These are phyloP conservation scores for Clathrus columnatus DNA, from an alignment of 768 basidiomycete species.

Conservation along the genomic window DNA sequence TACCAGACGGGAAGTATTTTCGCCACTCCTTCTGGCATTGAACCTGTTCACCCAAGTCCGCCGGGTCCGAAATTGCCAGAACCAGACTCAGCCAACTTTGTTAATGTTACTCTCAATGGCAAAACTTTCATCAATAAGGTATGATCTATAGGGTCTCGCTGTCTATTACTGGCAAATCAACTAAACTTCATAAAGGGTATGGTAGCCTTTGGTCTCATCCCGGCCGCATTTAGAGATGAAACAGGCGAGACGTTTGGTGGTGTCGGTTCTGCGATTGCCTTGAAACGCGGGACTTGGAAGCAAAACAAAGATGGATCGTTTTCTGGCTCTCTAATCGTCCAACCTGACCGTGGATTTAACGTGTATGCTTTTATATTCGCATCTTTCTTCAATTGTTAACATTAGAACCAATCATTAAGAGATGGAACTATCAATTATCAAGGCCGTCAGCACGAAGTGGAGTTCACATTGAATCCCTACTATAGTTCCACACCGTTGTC, in stretches of 20 bases:
- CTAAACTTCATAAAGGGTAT: constrained; percentile 31
- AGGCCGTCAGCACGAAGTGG: constrained; percentile 47
- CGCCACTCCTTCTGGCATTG: not conserved
- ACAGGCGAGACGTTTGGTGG: constrained; percentile 55
- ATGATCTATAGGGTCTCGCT: not conserved
- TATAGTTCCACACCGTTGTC: constrained; percentile 34
- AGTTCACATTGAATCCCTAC: constrained; percentile 54
- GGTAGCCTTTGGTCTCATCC: constrained; percentile 55
- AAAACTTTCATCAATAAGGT: constrained; percentile 40
- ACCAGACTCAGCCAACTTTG: constrained; percentile 9
- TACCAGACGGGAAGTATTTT: not conserved
- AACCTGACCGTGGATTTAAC: constrained; percentile 53
- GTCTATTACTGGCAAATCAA: not conserved
- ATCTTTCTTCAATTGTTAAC: not conserved
- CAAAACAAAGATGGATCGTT: constrained; percentile 29
- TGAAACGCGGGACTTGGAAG: constrained; percentile 42
- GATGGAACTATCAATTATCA: constrained; percentile 52
- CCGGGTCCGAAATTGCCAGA: not conserved
- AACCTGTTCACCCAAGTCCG: not conserved
- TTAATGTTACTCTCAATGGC: constrained; percentile 26
- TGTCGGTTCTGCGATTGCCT: constrained; percentile 53
- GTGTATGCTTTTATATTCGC: constrained; percentile 31
- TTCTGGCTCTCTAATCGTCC: constrained; percentile 41
- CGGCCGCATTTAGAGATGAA: constrained; percentile 45
- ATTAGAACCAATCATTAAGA: constrained; percentile 20